A percentile compares a stretch with the other conserved stretches of the same genome.
Evolutionary conservation across 768 basidiomycete species (phyloP).

Genomic region (Termitomyces sp.): DNA sequence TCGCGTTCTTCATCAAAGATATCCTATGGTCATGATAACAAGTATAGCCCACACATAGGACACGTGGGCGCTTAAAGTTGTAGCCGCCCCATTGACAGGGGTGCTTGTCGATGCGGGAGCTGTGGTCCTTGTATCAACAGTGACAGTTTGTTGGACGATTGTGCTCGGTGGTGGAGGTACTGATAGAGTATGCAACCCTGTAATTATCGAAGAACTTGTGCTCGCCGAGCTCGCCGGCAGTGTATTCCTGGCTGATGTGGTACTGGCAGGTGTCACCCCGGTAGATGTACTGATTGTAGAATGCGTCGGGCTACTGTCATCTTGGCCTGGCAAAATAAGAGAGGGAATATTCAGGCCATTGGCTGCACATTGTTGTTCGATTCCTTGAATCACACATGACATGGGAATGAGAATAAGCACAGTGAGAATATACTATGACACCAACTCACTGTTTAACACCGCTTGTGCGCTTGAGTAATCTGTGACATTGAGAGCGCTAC

Average conservation of each 20-base stretch:
- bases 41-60: neutral
- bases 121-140: neutral
- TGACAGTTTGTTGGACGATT: conserved; percentile 1
- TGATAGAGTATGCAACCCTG: neutral
- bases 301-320: neutral
- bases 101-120: neutral
- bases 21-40: neutral
- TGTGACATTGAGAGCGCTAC: conserved; percentile 16
- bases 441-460: conserved; percentile 7
- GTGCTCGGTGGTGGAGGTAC: neutral
- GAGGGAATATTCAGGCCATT: neutral
- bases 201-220: neutral
- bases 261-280: neutral
- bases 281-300: neutral
- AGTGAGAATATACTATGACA: neutral
- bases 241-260: neutral
- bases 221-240: neutral
- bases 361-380: neutral
- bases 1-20: neutral
- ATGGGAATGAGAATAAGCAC: neutral
- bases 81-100: neutral
- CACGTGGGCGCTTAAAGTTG: neutral
- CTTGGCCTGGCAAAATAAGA: neutral
- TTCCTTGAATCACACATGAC: neutral
- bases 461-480: conserved; percentile 26